Evolutionary conservation across 2,329 filamentous ascomycete species (phyloP).

Genomic region (Aspergillus caelatus): DNA sequence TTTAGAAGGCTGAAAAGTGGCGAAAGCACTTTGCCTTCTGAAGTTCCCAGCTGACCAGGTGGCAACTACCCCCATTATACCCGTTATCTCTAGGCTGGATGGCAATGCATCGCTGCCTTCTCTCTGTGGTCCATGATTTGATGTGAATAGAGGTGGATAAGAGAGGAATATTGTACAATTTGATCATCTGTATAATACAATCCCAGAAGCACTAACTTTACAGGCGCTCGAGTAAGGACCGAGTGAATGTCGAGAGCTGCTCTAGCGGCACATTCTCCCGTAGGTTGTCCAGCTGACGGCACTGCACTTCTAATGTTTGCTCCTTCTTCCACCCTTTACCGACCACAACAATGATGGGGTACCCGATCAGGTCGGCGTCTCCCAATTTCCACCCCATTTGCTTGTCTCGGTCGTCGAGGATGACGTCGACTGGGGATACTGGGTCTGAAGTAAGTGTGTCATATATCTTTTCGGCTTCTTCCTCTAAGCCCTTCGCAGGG

Average conservation of each 20-base stretch:
- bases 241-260: constrained; percentile 52
- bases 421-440: constrained; percentile 57
- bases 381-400: constrained; percentile 81
- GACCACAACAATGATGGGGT: constrained; percentile 79
- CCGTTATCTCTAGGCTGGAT: neutral
- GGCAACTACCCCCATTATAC: neutral
- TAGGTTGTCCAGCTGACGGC: constrained; percentile 63
- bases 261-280: constrained; percentile 62
- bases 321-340: constrained; percentile 69
- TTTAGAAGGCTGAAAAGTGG: neutral
- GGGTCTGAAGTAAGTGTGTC: constrained; percentile 55
- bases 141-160: neutral
- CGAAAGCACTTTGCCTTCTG: neutral
- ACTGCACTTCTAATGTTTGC: constrained; percentile 74
- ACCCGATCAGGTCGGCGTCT: constrained; percentile 88
- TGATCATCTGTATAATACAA: constrained; percentile 10
- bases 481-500: constrained; percentile 50
- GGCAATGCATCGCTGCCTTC: neutral
- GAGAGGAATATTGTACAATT: constrained; percentile 11
- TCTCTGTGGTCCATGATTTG: neutral
- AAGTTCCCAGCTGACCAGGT: neutral
- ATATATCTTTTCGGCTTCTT: constrained; percentile 62
- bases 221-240: constrained; percentile 53
- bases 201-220: constrained; percentile 31
- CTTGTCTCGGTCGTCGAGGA: constrained; percentile 73